Conservation (phyloP, 1,284 basidiomycete genomes). For the Cryptococcus sp. region DNA sequence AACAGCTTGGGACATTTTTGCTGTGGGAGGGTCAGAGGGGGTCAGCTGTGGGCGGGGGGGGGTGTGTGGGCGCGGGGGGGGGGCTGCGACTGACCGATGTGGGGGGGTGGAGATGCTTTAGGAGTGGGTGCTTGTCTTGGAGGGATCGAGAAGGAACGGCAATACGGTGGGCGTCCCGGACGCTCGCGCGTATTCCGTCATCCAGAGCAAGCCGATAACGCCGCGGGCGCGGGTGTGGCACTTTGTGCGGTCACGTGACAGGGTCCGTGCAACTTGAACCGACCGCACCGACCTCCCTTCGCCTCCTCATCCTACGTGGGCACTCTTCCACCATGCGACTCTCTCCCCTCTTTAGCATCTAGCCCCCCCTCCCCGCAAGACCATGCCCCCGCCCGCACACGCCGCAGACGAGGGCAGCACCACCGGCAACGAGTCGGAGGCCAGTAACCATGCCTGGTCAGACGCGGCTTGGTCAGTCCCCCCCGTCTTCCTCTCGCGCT, state of each 20-base stretch:
- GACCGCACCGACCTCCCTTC: neutral
- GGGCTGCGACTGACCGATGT: neutral
- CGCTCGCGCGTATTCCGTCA: neutral
- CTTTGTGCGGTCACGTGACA: neutral
- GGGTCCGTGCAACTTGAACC: neutral
- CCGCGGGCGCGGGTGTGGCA: neutral
- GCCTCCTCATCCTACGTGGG: neutral
- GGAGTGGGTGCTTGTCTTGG: neutral
- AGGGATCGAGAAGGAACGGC: neutral
- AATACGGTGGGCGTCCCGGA: neutral
- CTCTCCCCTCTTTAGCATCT: too few relatives aligned
- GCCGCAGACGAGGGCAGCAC: conserved; percentile 3
- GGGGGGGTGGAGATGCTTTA: neutral
- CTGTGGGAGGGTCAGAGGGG: neutral
- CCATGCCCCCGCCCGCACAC: neutral
- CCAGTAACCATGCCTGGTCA: conserved; percentile 31
- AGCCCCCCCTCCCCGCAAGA: neutral
- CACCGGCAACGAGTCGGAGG: conserved; percentile 26
- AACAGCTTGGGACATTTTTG: conserved; percentile 49
- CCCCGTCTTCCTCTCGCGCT: neutral
- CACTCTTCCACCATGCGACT: too few relatives aligned
- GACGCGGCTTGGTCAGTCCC: conserved; percentile 31
- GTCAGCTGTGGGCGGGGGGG: conserved; percentile 2
- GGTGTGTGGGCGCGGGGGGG: conserved; percentile 1
- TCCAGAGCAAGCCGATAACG: neutral